Percentiles rank a stretch among this genome's conserved stretches.
Conservation (phyloP, 257 asterid genomes). For the Jaltomata sinuosa region DNA sequence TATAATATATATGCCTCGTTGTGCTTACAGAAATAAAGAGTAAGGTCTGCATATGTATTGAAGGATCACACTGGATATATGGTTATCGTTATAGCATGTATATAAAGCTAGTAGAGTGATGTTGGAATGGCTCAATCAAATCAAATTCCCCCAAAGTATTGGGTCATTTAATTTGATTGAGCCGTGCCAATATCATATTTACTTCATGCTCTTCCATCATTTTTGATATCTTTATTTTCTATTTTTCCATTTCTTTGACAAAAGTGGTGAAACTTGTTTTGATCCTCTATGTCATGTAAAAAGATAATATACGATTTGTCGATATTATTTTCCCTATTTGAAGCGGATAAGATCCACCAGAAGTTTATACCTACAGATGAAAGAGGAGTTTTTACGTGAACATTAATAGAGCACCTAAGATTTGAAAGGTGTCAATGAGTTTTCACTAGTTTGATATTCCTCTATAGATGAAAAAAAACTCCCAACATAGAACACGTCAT, state of each 20-base stretch:
- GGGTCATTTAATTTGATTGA: conserved; percentile 52
- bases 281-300: neutral
- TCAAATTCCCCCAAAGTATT: conserved; percentile 24
- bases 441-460: neutral
- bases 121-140: conserved; percentile 61
- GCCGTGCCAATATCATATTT: conserved; percentile 63
- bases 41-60: too few species aligned
- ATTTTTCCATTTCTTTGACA: neutral
- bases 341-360: too few species aligned
- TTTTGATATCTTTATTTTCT: neutral
- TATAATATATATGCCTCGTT: neutral
- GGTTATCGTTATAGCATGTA: too few species aligned
- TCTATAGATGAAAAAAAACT: neutral
- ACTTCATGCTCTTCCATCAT: neutral
- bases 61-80: too few species aligned
- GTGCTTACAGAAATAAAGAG: too few species aligned
- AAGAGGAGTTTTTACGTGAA: too few species aligned
- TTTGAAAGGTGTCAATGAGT: neutral
- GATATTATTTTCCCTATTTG: too few species aligned
- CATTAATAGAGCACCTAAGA: too few species aligned
- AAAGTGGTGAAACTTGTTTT: neutral
- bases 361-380: too few species aligned
- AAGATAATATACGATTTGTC: neutral
- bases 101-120: conserved; percentile 8
- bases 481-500: neutral